A percentile compares a stretch with the other conserved stretches of the same genome.
These are phyloP conservation scores for Halophytophthora batemanensis DNA, from an alignment of 352 stramenopile species.

Conservation along the genomic window DNA sequence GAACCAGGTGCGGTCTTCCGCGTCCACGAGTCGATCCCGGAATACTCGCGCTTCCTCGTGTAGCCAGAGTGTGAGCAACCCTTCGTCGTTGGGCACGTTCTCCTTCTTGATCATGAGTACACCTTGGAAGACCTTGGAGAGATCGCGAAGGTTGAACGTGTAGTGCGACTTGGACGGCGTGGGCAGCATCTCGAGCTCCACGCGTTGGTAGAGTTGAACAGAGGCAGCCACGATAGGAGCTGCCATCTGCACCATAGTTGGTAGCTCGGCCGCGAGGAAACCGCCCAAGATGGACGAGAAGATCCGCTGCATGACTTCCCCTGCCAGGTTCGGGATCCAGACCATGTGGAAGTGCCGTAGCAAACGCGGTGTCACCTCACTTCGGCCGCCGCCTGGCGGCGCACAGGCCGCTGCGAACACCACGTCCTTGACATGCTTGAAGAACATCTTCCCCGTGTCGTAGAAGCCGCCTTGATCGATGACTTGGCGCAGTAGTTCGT, in stretches of 20 bases:
- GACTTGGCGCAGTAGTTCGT: constrained; percentile 89
- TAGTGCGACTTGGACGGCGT: constrained; percentile 92
- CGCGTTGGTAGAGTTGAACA: constrained; percentile 84
- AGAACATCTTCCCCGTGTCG: constrained; percentile 93
- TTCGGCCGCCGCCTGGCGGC: constrained; percentile 83
- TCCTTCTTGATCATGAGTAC: constrained; percentile 90
- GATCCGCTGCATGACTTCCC: constrained; percentile 84
- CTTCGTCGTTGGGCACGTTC: constrained; percentile 64
- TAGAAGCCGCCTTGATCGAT: constrained; percentile 90
- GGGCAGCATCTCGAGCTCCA: constrained; percentile 88
- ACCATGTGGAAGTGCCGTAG: constrained; percentile 91
- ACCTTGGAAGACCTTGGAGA: constrained; percentile 93
- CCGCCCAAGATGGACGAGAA: constrained; percentile 89
- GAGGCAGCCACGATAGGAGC: constrained; percentile 83
- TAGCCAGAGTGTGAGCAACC: constrained; percentile 86
- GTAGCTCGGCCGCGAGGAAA: constrained; percentile 73
- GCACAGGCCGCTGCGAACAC: constrained; percentile 83
- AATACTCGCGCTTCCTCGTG: constrained; percentile 93
- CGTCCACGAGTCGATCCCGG: constrained; percentile 88
- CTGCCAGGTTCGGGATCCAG: constrained; percentile 86
- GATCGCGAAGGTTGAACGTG: constrained; percentile 93
- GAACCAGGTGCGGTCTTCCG: constrained; percentile 86
- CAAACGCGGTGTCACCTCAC: constrained; percentile 82
- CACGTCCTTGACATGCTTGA: constrained; percentile 89
- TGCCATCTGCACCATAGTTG: constrained; percentile 68